Evolutionary conservation across 164 flowering plant species (phyloP).

Genomic region (Malania oleifera): DNA sequence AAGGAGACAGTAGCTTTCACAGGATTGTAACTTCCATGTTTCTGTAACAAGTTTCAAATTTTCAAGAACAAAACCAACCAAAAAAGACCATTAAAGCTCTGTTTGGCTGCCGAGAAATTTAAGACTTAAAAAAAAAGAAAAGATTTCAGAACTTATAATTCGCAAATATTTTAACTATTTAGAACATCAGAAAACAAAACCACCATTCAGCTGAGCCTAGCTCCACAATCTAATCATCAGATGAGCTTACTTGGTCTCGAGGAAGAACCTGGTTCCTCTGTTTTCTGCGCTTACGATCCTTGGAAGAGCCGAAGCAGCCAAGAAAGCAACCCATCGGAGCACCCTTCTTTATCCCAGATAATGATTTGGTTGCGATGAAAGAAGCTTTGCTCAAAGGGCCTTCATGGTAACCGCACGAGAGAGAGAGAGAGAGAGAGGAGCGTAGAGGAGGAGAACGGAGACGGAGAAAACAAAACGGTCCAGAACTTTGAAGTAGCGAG

Average conservation of each 20-base stretch:
- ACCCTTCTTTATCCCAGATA: not conserved
- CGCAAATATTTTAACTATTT: not conserved
- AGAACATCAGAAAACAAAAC: not conserved
- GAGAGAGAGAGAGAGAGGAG: constrained; percentile 11
- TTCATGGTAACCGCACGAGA: constrained; percentile 8
- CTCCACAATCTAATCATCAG: not conserved
- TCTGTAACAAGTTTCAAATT: constrained; percentile 13
- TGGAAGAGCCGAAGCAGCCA: constrained; percentile 56
- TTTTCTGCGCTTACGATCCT: constrained; percentile 29
- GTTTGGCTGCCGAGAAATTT: constrained; percentile 6
- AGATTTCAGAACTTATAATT: not conserved
- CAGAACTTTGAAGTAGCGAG: constrained; percentile 6
- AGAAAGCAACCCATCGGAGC: constrained; percentile 63
- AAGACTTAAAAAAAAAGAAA: not conserved
- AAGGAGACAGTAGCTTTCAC: constrained; percentile 16
- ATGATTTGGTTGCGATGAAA: not conserved
- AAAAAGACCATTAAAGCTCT: constrained; percentile 4
- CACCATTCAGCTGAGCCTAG: not conserved
- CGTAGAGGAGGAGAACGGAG: constrained; percentile 3
- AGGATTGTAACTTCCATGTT: constrained; percentile 16
- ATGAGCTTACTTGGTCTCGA: constrained; percentile 27
- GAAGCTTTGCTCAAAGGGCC: not conserved
- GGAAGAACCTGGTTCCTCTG: constrained; percentile 26
- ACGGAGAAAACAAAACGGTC: constrained; percentile 25
- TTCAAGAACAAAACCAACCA: not conserved